Base-by-base conservation (phyloP, 2,329 filamentous ascomycete species). In the Tolypocladium ophioglossoides region DNA sequence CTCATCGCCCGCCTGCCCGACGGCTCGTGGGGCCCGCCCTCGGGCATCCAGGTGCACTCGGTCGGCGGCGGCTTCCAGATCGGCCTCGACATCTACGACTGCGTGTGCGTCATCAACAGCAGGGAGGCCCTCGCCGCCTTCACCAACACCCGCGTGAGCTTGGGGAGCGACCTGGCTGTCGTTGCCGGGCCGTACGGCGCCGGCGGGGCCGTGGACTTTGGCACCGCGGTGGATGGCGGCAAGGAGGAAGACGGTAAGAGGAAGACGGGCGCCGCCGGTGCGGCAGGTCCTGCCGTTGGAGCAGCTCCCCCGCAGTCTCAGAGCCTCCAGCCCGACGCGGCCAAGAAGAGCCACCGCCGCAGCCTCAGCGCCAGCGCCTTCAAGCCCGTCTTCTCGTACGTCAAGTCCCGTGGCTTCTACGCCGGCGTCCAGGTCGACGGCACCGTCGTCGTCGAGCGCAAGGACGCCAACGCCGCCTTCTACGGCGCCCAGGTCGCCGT, bases 391-490 rank as follows among this genome's bases (percentile, higher is more conserved):
- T 78, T 78, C 54, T 76, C 74, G 2, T 96, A 96, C 67, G 82
- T 96, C 71, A 96, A 95, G 73, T 91, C 86, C 50, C 82, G 90
- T 52, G 91, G 91, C 5, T 84, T 96, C 61, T 96, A 95, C 64
- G 91, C 89, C 1, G 90, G 90, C 34, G 80, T 95, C 1, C 87
- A 91, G 63, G 79, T 95, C 37, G 91, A 96, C 64, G 91, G 91
- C 30, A 95, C 90, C 0, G 81, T 95, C 12, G 78, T 96, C 50
- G 87, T 92, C 30, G 89, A 95, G 69, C 82, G 91, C 51, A 85
- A 82, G n/a, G 89, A 92, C 55, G 91, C 92, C 65, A 96, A 96
- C 63, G 86, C 89, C 52, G 80, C 82, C 7, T 96, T 96, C 65
- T 96, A 95, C 67, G 86, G 86, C 24, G 77, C 87, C n/a, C 60